A percentile compares a stretch with the other conserved stretches of the same genome.
phyloP scores from a whole-genome alignment of 2,329 filamentous ascomycete genomes.

The Aureobasidium namibiae region DNA sequence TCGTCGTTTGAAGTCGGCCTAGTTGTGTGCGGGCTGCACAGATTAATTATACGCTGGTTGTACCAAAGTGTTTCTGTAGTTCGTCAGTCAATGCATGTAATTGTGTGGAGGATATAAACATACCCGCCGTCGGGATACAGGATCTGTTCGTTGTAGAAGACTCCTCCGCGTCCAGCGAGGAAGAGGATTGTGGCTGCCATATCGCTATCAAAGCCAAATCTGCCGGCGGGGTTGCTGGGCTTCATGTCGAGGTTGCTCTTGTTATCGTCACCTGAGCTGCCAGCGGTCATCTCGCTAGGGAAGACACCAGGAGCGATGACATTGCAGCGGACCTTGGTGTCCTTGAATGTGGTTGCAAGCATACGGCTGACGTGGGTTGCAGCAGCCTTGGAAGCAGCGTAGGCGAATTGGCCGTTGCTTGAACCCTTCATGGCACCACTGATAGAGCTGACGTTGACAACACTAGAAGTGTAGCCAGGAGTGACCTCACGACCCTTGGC shows the following conservation, averaged over 20 bases:
- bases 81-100: background rate
- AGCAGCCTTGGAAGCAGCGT: constrained; percentile 43
- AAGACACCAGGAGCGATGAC: constrained; percentile 38
- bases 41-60: too few species aligned
- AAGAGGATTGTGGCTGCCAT: constrained; percentile 46
- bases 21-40: constrained; percentile 10
- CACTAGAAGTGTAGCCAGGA: constrained; percentile 40
- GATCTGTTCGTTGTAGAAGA: constrained; percentile 47
- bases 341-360: constrained; percentile 37
- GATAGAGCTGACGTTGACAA: constrained; percentile 49
- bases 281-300: constrained; percentile 42
- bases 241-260: constrained; percentile 36
- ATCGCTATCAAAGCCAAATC: constrained; percentile 39
- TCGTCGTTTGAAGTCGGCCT: background rate
- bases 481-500: constrained; percentile 39
- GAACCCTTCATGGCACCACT: constrained; percentile 44
- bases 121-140: constrained; percentile 42
- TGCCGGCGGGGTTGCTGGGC: constrained; percentile 37
- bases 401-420: constrained; percentile 45
- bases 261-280: constrained; percentile 37
- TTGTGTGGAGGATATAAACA: background rate
- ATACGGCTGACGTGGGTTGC: constrained; percentile 39
- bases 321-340: constrained; percentile 37
- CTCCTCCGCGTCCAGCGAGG: constrained; percentile 42
- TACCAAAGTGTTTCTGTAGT: constrained; percentile 9